phyloP scores from a whole-genome alignment of 2,329 filamentous ascomycete genomes.

The Fusarium pilosicola region DNA sequence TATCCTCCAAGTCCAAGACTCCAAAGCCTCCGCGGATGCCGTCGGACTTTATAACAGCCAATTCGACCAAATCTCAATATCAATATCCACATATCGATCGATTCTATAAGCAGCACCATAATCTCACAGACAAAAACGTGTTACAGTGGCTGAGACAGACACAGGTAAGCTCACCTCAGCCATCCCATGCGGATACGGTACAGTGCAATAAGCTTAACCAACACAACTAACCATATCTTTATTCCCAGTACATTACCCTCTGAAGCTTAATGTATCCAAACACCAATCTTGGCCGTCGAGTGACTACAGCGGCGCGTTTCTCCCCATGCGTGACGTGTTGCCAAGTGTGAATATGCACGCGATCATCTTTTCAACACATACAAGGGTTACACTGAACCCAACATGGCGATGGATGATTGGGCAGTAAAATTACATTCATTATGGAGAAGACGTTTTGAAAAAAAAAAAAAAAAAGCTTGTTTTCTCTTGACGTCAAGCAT shows the following conservation, averaged over 20 bases:
- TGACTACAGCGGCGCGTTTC: neutral
- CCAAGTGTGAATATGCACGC: slow-evolving; percentile 1
- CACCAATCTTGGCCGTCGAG: neutral
- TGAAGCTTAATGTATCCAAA: neutral
- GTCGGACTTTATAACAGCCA: neutral
- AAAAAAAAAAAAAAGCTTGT: neutral
- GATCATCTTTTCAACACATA: neutral
- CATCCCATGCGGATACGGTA: too few species aligned
- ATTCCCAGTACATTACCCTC: neutral
- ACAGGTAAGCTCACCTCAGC: slow-evolving; percentile 14
- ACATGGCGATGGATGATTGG: neutral
- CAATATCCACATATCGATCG: too few species aligned
- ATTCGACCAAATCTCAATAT: neutral
- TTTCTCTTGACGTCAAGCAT: neutral
- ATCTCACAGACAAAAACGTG: neutral
- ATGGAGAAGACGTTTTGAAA: neutral
- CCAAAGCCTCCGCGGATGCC: neutral
- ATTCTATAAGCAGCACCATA: too few species aligned
- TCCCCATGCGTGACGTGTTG: slow-evolving; percentile 1
- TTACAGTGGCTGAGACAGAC: neutral
- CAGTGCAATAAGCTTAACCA: slow-evolving; percentile 17
- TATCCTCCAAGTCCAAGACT: neutral
- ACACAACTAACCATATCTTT: neutral
- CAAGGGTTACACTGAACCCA: neutral
- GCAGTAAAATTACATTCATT: neutral